Conservation (phyloP, 306 rosid genomes). For the Gastrolobium villosum region DNA sequence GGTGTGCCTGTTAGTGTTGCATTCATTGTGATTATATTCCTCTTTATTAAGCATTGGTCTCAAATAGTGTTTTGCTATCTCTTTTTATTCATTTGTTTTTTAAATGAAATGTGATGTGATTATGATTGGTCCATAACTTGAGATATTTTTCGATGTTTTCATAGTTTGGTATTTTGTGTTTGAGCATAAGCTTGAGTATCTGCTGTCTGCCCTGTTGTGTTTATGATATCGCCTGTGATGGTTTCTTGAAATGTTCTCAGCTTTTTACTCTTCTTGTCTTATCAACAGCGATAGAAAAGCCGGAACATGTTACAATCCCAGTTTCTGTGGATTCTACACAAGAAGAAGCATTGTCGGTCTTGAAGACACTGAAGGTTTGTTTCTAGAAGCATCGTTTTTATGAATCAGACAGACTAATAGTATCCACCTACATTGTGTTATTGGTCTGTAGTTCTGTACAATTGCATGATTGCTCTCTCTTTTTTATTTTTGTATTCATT, state of each 20-base stretch:
- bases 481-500: conserved; percentile 4
- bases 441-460: not conserved
- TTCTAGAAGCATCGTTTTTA: conserved; percentile 37
- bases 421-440: not conserved
- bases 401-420: conserved; percentile 20
- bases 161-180: conserved; percentile 18
- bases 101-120: not conserved
- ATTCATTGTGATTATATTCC: not conserved
- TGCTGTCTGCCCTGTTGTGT: not conserved
- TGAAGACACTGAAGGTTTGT: conserved; percentile 84
- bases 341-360: conserved; percentile 75
- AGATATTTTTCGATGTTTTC: not conserved
- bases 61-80: not conserved
- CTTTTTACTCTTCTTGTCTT: conserved; percentile 1
- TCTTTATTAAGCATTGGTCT: not conserved
- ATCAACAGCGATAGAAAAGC: conserved; percentile 60
- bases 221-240: not conserved
- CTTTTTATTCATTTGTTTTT: not conserved
- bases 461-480: not conserved
- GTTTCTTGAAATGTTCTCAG: conserved; percentile 10
- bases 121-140: not conserved
- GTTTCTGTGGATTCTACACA: conserved; percentile 83
- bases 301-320: conserved; percentile 63
- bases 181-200: conserved; percentile 1
- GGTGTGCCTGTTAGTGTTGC: not conserved